Base-by-base conservation (phyloP, 176 grass and related monocot species). In the Tuctoria greenei region DNA sequence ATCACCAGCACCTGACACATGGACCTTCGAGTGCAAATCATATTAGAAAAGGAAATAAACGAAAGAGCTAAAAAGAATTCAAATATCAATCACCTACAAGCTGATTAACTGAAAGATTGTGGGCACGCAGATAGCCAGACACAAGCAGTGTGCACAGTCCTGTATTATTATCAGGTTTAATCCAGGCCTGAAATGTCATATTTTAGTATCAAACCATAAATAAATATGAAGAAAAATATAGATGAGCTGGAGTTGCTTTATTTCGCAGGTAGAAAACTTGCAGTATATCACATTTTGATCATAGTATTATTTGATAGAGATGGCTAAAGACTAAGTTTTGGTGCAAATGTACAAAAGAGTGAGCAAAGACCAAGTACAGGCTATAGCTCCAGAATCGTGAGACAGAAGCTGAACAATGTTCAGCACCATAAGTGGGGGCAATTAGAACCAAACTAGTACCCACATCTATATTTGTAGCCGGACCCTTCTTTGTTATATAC, bases 1-100 rank as follows among this genome's bases (percentile, higher is more conserved):
- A 86, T 98, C 95, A 79, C 91, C 95, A 69, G 81, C 86, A 41
- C 91, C 91, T 90, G 89, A 88, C 61, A 98, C 84, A 82, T 98
- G 91, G 54, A 98, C 89, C 95, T 98, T 60, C 24, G 75, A 83
- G 81, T 80, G 86, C 64, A 40, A 77, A 74, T 54, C 13, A 51
- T 77, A 72, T 97, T 31, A 93, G 79, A 62, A 86, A 45, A 83
- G 51, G 38, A 80, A 80, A 67, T 16, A 16, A 43, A 45, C 25
- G 65, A 69, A 41, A 69, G 45, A 72, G n/a, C 63, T 64, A 44
- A 10, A 16, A 64, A 31, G 31, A 31, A 69, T 38, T 17, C 55
- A 81, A 67, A 67, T 80, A 90, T 55, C 55, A 66, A 58, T 71
- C 84, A 92, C 91, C 80, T 76, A 94, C 95, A 82, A 94, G 89